Conservation (phyloP, 495 filamentous ascomycete genomes). For the Penicillium samsonianum region DNA sequence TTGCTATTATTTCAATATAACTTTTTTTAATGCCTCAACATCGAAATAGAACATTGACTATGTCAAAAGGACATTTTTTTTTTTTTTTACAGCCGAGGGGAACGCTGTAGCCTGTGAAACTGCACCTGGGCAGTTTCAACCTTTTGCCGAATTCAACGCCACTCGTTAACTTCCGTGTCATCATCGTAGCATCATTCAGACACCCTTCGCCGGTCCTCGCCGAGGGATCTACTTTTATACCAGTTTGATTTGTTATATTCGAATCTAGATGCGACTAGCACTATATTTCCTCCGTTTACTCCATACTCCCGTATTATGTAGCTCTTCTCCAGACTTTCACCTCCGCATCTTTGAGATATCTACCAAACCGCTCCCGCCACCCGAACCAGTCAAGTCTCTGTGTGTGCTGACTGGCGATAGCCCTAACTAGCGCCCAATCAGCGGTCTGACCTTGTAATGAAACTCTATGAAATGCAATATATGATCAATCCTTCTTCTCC, state of each 20-base stretch:
- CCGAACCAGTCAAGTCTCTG: background rate
- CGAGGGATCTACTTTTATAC: constrained; percentile 13
- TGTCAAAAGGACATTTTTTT: constrained; percentile 1
- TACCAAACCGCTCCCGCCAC: constrained; percentile 1
- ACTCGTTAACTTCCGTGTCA: constrained; percentile 27
- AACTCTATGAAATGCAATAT: constrained; percentile 13
- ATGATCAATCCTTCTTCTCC: constrained; percentile 27
- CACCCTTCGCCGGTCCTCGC: constrained; percentile 22
- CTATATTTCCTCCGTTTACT: background rate
- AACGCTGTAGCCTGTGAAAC: constrained; percentile 9
- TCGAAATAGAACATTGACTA: background rate
- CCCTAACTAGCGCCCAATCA: constrained; percentile 22
- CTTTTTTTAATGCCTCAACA: constrained; percentile 11
- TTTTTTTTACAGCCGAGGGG: constrained; percentile 10
- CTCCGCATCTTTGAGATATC: constrained; percentile 2
- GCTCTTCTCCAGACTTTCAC: constrained; percentile 12
- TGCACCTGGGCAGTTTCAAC: too few relatives aligned
- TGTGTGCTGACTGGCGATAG: constrained; percentile 2
- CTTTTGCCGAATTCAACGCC: constrained; percentile 19
- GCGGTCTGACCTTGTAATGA: constrained; percentile 23
- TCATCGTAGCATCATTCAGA: constrained; percentile 36
- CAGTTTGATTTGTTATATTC: constrained; percentile 5
- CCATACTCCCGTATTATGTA: background rate
- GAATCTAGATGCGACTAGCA: constrained; percentile 1
- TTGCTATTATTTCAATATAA: constrained; percentile 4